Evolutionary conservation across 176 grass and related monocot genomes (phyloP).

Genomic region (Phoenix roebelenii): DNA sequence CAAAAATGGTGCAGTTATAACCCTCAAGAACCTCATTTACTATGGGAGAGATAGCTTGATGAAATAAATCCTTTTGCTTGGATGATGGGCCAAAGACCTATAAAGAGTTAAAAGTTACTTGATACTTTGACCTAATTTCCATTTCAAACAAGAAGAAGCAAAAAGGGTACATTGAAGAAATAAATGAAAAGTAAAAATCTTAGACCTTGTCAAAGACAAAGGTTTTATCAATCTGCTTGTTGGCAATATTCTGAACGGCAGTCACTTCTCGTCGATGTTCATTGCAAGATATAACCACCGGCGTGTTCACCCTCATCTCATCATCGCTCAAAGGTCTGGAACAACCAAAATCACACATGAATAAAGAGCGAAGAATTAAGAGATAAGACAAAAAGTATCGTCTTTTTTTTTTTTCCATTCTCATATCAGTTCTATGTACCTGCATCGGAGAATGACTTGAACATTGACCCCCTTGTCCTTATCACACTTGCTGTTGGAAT

Average conservation of each 20-base stretch:
- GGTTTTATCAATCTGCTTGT: slow-evolving; percentile 90
- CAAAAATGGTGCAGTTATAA: slow-evolving; percentile 99
- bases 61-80: slow-evolving; percentile 92
- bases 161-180: not conserved
- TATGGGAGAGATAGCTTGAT: slow-evolving; percentile 88
- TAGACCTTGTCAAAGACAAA: slow-evolving; percentile 93
- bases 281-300: slow-evolving; percentile 84
- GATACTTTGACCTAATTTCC: slow-evolving; percentile 12
- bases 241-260: slow-evolving; percentile 85
- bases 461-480: slow-evolving; percentile 99
- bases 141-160: not conserved
- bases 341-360: slow-evolving; percentile 7
- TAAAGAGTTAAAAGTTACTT: slow-evolving; percentile 9
- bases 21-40: slow-evolving; percentile 98
- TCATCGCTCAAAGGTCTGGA: slow-evolving; percentile 90
- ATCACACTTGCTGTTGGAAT: slow-evolving; percentile 46
- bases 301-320: slow-evolving; percentile 69
- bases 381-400: not conserved
- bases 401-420: not conserved
- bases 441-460: slow-evolving; percentile 97
- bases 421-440: slow-evolving; percentile 23
- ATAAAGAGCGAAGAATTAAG: too few relatives aligned
- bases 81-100: slow-evolving; percentile 90
- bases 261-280: slow-evolving; percentile 77
- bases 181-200: slow-evolving; percentile 10